Evolutionary conservation across 2,329 filamentous ascomycete species (phyloP), one percentile per base, ranked within the genome.

Genomic region (Aspergillus japonicus): DNA sequence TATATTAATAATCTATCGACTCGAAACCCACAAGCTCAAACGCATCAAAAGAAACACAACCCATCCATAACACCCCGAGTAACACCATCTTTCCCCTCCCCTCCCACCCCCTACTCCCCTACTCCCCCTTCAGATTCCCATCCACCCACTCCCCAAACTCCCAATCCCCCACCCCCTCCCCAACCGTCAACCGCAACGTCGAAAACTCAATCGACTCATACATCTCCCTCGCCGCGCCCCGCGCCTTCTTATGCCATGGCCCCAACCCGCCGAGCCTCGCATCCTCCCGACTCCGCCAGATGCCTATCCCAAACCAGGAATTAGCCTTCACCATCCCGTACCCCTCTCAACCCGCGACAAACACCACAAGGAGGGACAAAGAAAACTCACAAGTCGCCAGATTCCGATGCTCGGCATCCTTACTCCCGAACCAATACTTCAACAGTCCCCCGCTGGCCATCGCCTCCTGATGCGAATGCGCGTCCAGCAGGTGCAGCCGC

Each of bases 391-490:
- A 92, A 52, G 92, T 96, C 48, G 93, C 93, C 68, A 97, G 76
- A 77, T 96, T 96, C 70, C 86, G 82, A 62, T 89, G 83, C 54
- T 89, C 81, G 48, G 74, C 78, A 77, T 96, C 87, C 21, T 89
- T 88, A 35, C 79, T 81, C 2, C 92, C 91, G 74, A 96, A 96
- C 92, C 93, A 96, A 76, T 97, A 96, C 85, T 96, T 96, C 71
- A 96, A 77, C 71, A 97, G 84, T 0, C 92, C 92, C 5, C 92
- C 92, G 68, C 87, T 90, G 44, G 83, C 83, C 19, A 88, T 88
- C 12, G 93, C 93, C 73, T 96, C 92, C 24, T 85, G 82, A 73
- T 96, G 92, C 6, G 90, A 90, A 60, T 86, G 86, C 70, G 88
- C 87, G 75, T 96, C 93, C 33, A 96, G 82, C 26, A 82, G 81